A percentile compares a stretch with the other conserved stretches of the same genome.
These are phyloP conservation scores for Piper betle DNA, from an alignment of 164 flowering plant species.

Conservation along the genomic window DNA sequence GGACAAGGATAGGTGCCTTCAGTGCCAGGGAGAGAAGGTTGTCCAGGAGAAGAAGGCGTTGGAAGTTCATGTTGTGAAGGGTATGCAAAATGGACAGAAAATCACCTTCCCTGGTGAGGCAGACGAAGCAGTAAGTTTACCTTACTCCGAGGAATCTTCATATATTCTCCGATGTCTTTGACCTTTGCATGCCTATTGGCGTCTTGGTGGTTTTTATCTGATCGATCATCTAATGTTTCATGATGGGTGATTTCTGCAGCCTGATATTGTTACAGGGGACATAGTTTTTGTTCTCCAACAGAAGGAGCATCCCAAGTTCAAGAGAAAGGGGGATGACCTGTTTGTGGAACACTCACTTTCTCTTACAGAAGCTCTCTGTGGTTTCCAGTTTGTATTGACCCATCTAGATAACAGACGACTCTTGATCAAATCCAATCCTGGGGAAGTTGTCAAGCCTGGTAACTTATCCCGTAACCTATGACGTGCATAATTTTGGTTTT, in stretches of 20 bases:
- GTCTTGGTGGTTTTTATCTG: neutral
- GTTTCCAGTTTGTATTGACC: constrained; percentile 63
- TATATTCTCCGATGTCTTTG: neutral
- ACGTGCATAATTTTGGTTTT: neutral
- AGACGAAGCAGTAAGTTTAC: constrained; percentile 67
- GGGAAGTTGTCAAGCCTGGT: constrained; percentile 91
- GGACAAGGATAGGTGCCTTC: constrained; percentile 73
- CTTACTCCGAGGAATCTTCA: neutral
- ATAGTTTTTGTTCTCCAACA: constrained; percentile 74
- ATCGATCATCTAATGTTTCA: neutral
- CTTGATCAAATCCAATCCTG: constrained; percentile 69
- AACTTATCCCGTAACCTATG: neutral
- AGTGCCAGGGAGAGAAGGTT: constrained; percentile 86
- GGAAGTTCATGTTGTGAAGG: constrained; percentile 83
- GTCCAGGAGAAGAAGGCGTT: constrained; percentile 77
- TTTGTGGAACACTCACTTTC: constrained; percentile 62
- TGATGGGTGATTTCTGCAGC: constrained; percentile 40
- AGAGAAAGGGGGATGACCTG: constrained; percentile 80
- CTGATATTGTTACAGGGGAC: constrained; percentile 78
- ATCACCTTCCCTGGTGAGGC: constrained; percentile 91
- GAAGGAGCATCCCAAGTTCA: constrained; percentile 83
- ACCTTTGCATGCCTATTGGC: neutral
- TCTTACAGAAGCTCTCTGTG: constrained; percentile 74
- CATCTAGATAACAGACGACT: constrained; percentile 78
- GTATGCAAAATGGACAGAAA: constrained; percentile 83